A percentile compares a stretch with the other conserved stretches of the same genome.
Conservation (phyloP, 352 stramenopile genomes). For the Thalassiosira mediterranea region DNA sequence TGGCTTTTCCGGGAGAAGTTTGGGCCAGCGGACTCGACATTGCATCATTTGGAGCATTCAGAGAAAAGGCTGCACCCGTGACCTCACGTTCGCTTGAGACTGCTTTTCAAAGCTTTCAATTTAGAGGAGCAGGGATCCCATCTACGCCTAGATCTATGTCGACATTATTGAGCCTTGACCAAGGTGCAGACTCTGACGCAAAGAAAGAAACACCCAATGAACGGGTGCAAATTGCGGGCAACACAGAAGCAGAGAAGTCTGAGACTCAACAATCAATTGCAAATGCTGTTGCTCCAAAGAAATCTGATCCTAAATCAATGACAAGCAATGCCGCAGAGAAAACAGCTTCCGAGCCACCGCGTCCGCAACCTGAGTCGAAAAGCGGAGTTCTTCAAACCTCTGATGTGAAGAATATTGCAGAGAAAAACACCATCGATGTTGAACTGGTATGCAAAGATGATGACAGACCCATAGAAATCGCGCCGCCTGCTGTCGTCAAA, state of each 20-base stretch:
- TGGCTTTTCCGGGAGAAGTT: no score
- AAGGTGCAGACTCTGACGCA: no score
- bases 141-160: no score
- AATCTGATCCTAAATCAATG: not conserved
- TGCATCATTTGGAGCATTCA: no score
- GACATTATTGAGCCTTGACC: not conserved
- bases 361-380: constrained; percentile 1
- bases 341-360: no score
- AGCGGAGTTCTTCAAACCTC: constrained; percentile 41
- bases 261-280: constrained; percentile 4
- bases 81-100: not conserved
- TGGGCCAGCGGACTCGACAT: no score
- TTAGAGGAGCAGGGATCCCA: not conserved
- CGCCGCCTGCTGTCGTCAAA: constrained; percentile 33
- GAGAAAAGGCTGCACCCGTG: not conserved
- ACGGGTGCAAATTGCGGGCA: no score
- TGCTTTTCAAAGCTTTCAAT: not conserved
- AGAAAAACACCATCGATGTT: constrained; percentile 49
- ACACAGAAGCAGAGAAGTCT: no score
- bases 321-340: no score
- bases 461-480: constrained; percentile 11
- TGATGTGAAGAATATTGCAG: constrained; percentile 43
- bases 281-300: not conserved
- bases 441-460: constrained; percentile 32
- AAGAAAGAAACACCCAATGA: no score